These are phyloP conservation scores for Aureobasidium sp. DNA, from an alignment of 2,329 filamentous ascomycete species.

Conservation along the genomic window DNA sequence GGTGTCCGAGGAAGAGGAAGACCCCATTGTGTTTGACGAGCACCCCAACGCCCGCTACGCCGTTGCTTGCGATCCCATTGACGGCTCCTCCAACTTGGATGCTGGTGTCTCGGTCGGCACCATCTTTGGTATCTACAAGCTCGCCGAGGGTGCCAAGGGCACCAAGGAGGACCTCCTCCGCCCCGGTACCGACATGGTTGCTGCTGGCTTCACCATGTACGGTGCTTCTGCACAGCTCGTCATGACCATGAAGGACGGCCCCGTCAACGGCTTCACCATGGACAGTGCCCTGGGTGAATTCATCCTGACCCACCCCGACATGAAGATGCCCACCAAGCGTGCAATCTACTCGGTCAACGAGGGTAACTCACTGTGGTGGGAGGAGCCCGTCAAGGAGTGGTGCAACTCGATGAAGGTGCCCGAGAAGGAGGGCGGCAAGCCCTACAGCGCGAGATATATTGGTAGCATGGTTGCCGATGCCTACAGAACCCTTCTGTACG, in stretches of 20 bases:
- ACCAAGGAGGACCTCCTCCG: constrained; percentile 79
- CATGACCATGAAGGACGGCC: constrained; percentile 88
- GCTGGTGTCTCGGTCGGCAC: constrained; percentile 96
- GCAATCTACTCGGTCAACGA: constrained; percentile 98
- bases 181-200: constrained; percentile 84
- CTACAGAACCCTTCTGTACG: constrained; percentile 90
- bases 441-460: constrained; percentile 92
- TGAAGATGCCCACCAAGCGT: constrained; percentile 72
- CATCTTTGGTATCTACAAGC: constrained; percentile 91
- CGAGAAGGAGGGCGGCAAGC: constrained; percentile 61
- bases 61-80: constrained; percentile 94
- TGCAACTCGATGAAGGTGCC: constrained; percentile 83
- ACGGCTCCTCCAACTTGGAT: constrained; percentile 94
- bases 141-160: constrained; percentile 65
- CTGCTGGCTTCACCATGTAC: constrained; percentile 99
- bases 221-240: constrained; percentile 93
- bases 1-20: constrained; percentile 97
- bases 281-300: constrained; percentile 97
- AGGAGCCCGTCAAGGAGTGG: constrained; percentile 77
- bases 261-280: constrained; percentile 94
- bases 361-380: constrained; percentile 96
- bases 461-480: constrained; percentile 98
- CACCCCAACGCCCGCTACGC: constrained; percentile 73
- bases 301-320: constrained; percentile 93
- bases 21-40: constrained; percentile 77